These are phyloP conservation scores for Cutaneotrichosporon cyanovorans DNA, from an alignment of 1,284 basidiomycete genomes.

Conservation along the genomic window DNA sequence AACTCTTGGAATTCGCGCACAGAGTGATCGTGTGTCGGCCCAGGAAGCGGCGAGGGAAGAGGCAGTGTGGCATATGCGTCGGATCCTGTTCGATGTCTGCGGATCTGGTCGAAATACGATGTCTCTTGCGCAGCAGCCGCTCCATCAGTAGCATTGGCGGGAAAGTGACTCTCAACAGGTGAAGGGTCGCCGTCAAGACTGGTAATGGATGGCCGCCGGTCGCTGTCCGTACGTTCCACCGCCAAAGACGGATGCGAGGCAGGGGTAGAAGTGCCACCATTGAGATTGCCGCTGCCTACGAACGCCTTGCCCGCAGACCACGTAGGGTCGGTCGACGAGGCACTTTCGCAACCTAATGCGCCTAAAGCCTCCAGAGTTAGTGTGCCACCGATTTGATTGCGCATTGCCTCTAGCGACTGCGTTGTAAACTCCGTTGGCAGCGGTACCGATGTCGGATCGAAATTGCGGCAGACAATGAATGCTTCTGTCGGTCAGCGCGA, in stretches of 20 bases:
- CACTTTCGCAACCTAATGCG: constrained; percentile 8
- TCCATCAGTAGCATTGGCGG: background rate
- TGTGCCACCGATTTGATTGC: constrained; percentile 28
- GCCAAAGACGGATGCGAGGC: background rate
- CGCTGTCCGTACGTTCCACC: background rate
- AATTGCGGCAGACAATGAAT: constrained; percentile 52
- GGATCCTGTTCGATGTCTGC: too few species aligned
- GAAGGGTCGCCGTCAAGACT: constrained; percentile 13
- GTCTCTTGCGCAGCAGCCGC: too few species aligned
- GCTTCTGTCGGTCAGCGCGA: constrained; percentile 44
- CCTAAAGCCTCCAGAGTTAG: constrained; percentile 38
- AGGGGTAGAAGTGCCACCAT: constrained; percentile 6
- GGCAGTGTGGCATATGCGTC: background rate
- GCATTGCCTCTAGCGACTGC: constrained; percentile 23
- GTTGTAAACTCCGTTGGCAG: constrained; percentile 27
- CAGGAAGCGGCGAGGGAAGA: constrained; percentile 3
- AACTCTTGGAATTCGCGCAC: constrained; percentile 2
- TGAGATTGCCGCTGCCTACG: constrained; percentile 37
- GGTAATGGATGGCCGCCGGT: constrained; percentile 9
- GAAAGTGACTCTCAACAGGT: constrained; percentile 1
- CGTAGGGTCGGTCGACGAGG: constrained; percentile 1
- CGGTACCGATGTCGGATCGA: constrained; percentile 40
- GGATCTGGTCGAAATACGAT: too few species aligned
- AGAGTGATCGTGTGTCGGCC: background rate
- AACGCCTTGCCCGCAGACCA: constrained; percentile 38